Evolutionary conservation across 352 stramenopile genomes (phyloP).

Genomic region (Phytophthora hybrid): DNA sequence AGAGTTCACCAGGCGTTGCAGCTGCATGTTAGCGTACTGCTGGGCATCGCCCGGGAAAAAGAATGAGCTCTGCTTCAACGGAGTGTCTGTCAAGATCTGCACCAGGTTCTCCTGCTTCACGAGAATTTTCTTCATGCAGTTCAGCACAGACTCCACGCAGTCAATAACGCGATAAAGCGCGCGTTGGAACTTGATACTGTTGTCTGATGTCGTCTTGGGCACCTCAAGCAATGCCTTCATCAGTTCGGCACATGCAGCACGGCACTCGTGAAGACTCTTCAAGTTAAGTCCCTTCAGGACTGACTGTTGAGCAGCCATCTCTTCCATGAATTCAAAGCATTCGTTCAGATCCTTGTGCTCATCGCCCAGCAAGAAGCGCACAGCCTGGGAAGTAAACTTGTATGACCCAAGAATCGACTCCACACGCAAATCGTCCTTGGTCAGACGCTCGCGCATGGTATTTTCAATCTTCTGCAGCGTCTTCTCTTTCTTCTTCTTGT

Average conservation of each 20-base stretch:
- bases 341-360: slow-evolving; percentile 87
- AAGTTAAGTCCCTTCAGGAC: slow-evolving; percentile 88
- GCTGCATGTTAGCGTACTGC: slow-evolving; percentile 82
- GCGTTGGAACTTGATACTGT: slow-evolving; percentile 90
- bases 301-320: slow-evolving; percentile 77
- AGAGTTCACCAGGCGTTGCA: slow-evolving; percentile 84
- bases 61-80: slow-evolving; percentile 88
- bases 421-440: slow-evolving; percentile 87
- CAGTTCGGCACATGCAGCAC: slow-evolving; percentile 69
- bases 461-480: slow-evolving; percentile 88
- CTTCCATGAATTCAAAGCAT: slow-evolving; percentile 89
- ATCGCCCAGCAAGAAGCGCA: slow-evolving; percentile 82
- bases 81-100: slow-evolving; percentile 87
- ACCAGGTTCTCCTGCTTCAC: slow-evolving; percentile 88
- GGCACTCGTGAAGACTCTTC: slow-evolving; percentile 79
- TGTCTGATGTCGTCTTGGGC: slow-evolving; percentile 73
- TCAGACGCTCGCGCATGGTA: slow-evolving; percentile 83
- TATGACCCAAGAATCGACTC: slow-evolving; percentile 87
- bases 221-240: slow-evolving; percentile 91
- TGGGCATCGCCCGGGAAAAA: slow-evolving; percentile 89
- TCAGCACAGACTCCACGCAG: slow-evolving; percentile 80
- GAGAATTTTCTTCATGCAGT: slow-evolving; percentile 87
- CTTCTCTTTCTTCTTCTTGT: slow-evolving; percentile 93
- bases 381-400: slow-evolving; percentile 88
- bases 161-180: slow-evolving; percentile 89